phyloP scores from a whole-genome alignment of 1,284 basidiomycete species.

The Cutaneotrichosporon sp. region DNA sequence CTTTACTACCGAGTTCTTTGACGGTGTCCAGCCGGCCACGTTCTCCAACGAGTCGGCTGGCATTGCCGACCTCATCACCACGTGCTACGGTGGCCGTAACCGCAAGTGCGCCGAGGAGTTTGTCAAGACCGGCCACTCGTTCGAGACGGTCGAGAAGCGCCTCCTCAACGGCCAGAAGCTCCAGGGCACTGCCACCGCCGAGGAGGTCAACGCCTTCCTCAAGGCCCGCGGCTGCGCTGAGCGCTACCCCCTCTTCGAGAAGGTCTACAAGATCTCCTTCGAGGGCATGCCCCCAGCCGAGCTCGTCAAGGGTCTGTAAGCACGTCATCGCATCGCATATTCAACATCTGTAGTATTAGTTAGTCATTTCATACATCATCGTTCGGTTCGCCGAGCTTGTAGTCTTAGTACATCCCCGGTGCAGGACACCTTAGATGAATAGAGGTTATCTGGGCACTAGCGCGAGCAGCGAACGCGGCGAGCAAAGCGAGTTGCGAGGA shows the following conservation, averaged over 20 bases:
- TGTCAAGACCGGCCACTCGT: conserved; percentile 42
- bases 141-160: conserved; percentile 54
- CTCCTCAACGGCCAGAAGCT: conserved; percentile 57
- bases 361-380: background rate
- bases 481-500: no score
- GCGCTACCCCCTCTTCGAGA: conserved; percentile 55
- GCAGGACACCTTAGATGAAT: no score
- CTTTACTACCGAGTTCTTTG: conserved; percentile 56
- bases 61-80: conserved; percentile 57
- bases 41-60: conserved; percentile 55
- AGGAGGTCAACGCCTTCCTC: conserved; percentile 54
- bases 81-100: conserved; percentile 56
- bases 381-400: no score
- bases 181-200: conserved; percentile 53
- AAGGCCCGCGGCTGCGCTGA: conserved; percentile 46
- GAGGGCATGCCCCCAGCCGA: conserved; percentile 41
- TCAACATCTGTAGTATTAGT: background rate
- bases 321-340: background rate
- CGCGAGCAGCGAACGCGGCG: no score
- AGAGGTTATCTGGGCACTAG: no score
- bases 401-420: no score
- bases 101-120: conserved; percentile 51
- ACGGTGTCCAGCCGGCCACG: conserved; percentile 50
- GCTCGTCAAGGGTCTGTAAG: conserved; percentile 40
- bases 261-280: conserved; percentile 52